Base-by-base conservation (phyloP, 176 grass and related monocot genomes). In the Guadua angustifolia region DNA sequence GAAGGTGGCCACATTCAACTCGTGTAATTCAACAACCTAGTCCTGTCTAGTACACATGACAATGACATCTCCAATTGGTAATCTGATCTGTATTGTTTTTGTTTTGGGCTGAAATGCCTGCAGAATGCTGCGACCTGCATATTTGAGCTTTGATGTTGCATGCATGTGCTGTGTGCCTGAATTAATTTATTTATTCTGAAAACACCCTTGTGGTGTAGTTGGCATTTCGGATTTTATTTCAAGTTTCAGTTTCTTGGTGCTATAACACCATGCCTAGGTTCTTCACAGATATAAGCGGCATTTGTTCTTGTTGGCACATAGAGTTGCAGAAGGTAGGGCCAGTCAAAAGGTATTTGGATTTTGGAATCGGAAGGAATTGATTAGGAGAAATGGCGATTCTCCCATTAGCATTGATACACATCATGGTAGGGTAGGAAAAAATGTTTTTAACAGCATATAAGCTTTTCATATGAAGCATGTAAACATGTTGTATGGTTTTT, bases 361-460 rank as follows among this genome's bases (percentile, higher is more conserved):
- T 77, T 76, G n/a, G 8, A 58, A 52, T 47, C 53, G 45, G 59
- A 73, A 66, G 49, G 6, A 29, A 40, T 66, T 44, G 49, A 44
- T 82, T 71, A 51, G 59, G 26, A 33, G 13, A 62, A 6, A 66
- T 78, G 29, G 35, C 22, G 18, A 45, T 83, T 61, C 35, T 71
- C 14, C 29, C 5, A 52, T 71, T 55, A 53, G 43, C 45, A 40
- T 74, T 73, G 49, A 38, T 24, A 71, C 19, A 74, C 18, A 77
- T 68, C 26, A 76, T 58, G 38, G 57, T 19, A 74, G 7, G 17
- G 15, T 65, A 79, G 4, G 24, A 38, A 33, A 57, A 9, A 16
- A 62, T 71, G 40, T 59, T 87, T 40, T 66, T 74, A 40, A 9
- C 19, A 82, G 70, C 61, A 75, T 75, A 82, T 32, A 66, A 25